Evolutionary conservation across 2,329 filamentous ascomycete genomes (phyloP).

Genomic region (Talaromyces verruculosus): DNA sequence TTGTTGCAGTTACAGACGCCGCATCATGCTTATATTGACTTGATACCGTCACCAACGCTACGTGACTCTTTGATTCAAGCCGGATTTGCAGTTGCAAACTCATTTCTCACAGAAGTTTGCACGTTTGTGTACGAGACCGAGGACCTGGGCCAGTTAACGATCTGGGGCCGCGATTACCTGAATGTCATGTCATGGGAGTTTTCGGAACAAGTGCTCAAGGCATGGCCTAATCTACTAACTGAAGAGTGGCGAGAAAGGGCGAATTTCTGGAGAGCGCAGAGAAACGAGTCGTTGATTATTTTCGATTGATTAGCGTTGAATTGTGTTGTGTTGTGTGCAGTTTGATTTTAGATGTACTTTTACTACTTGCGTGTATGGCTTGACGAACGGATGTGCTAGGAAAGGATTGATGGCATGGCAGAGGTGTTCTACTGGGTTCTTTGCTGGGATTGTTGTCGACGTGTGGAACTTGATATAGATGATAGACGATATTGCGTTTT

Average conservation of each 20-base stretch:
- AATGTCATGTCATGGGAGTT: conserved; percentile 48
- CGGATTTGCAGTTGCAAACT: conserved; percentile 36
- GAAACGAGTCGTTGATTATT: conserved; percentile 33
- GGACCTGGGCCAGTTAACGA: conserved; percentile 42
- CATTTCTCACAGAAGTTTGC: conserved; percentile 42
- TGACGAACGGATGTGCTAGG: not conserved
- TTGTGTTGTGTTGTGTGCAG: not conserved
- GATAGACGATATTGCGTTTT: not conserved
- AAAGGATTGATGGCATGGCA: not conserved
- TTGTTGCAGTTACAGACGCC: conserved; percentile 41
- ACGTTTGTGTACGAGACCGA: conserved; percentile 38
- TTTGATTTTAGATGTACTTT: not conserved
- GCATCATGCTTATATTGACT: conserved; percentile 46
- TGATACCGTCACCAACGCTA: conserved; percentile 44
- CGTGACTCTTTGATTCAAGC: conserved; percentile 41
- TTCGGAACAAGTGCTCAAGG: conserved; percentile 40
- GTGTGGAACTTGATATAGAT: not conserved
- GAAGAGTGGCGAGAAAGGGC: conserved; percentile 41
- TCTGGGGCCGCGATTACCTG: conserved; percentile 46
- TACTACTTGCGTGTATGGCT: not conserved
- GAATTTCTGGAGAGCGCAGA: conserved; percentile 45
- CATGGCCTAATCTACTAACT: conserved; percentile 45
- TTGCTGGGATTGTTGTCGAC: not conserved
- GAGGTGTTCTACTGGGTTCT: conserved; percentile 1
- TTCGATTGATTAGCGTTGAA: conserved; percentile 12